Evolutionary conservation across 2,329 filamentous ascomycete genomes (phyloP).

Genomic region (Pyrenophora graminea): DNA sequence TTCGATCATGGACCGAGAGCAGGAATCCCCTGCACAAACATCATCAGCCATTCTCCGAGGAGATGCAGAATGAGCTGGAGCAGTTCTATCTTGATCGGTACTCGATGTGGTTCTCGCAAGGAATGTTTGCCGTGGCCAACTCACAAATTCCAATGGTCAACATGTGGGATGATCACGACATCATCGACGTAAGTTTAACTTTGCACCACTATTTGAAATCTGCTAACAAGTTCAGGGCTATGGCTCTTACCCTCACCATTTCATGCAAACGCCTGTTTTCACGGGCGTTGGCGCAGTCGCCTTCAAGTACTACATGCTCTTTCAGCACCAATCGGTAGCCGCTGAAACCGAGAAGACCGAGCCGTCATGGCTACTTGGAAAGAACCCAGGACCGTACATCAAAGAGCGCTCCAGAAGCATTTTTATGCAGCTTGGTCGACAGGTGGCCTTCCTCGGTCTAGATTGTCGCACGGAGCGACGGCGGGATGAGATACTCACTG

Average conservation of each 20-base stretch:
- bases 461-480: constrained; percentile 92
- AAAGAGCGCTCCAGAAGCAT: constrained; percentile 81
- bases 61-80: constrained; percentile 88
- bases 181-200: constrained; percentile 51
- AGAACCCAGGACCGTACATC: constrained; percentile 84
- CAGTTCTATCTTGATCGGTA: constrained; percentile 87
- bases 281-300: constrained; percentile 86
- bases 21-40: constrained; percentile 82
- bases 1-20: constrained; percentile 82
- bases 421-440: constrained; percentile 80
- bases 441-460: constrained; percentile 80
- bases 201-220: constrained; percentile 57
- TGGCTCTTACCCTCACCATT: constrained; percentile 88
- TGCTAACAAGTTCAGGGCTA: constrained; percentile 64
- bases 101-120: constrained; percentile 93
- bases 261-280: constrained; percentile 90
- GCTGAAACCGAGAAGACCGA: constrained; percentile 82
- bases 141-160: constrained; percentile 98
- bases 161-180: constrained; percentile 89
- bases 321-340: constrained; percentile 89
- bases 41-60: constrained; percentile 72
- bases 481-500: constrained; percentile 76
- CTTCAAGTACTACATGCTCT: constrained; percentile 98
- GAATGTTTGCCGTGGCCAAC: constrained; percentile 88
- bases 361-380: constrained; percentile 87